phyloP scores from a whole-genome alignment of 2,329 filamentous ascomycete genomes.

The Lasiodiplodia hormozganensis region DNA sequence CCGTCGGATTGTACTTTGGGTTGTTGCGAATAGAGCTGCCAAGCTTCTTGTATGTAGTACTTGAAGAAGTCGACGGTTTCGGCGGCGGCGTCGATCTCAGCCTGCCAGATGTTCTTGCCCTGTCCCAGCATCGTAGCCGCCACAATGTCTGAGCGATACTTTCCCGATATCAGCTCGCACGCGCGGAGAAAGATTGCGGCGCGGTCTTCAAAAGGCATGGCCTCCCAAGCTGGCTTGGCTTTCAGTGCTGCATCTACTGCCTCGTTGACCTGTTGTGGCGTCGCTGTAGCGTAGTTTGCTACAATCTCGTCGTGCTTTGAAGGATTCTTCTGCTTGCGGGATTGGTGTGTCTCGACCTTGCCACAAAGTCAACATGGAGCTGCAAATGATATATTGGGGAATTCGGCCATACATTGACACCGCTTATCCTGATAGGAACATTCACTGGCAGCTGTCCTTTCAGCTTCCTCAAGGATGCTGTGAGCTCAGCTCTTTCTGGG shows the following conservation, averaged over 20 bases:
- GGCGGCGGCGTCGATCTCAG: constrained; percentile 95
- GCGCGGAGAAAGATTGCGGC: constrained; percentile 95
- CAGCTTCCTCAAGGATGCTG: not conserved
- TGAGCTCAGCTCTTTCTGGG: not conserved
- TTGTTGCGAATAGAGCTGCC: not conserved
- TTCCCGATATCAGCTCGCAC: constrained; percentile 84
- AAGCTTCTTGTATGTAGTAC: constrained; percentile 73
- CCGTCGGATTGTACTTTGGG: constrained; percentile 51
- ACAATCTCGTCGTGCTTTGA: not conserved
- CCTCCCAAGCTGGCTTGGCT: constrained; percentile 87
- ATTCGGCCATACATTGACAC: not conserved
- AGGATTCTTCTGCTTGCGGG: not conserved
- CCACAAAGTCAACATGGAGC: not conserved
- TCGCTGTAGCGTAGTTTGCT: not conserved
- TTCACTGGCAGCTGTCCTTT: not conserved
- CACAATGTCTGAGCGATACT: constrained; percentile 97
- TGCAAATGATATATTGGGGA: too few species aligned
- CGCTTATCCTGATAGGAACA: not conserved
- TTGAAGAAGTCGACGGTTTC: constrained; percentile 92
- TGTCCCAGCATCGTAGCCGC: constrained; percentile 94
- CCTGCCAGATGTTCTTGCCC: constrained; percentile 98
- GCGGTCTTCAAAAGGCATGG: constrained; percentile 85
- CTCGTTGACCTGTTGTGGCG: constrained; percentile 65
- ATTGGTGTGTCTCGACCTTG: not conserved
- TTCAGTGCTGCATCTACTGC: constrained; percentile 85